A percentile compares a stretch with the other conserved stretches of the same genome.
Conservation (phyloP, 176 grass and related monocot species). For the Eremochloa ophiuroides region DNA sequence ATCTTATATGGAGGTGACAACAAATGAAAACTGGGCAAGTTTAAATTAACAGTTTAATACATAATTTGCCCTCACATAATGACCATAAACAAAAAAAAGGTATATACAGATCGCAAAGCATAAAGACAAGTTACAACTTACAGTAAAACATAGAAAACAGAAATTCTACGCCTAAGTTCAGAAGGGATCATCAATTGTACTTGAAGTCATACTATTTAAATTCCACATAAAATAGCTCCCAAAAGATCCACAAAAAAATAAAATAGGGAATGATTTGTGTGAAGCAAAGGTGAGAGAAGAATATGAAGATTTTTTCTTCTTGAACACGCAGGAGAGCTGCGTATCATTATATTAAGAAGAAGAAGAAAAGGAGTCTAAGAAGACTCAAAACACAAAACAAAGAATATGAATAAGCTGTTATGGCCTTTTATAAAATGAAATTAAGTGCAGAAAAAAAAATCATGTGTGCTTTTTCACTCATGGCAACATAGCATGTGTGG, state of each 20-base stretch:
- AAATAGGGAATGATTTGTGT: not conserved
- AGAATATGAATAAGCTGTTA: too few species aligned
- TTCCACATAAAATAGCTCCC: not conserved
- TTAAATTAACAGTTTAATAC: not conserved
- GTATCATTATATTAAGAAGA: too few species aligned
- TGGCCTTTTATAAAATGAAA: not conserved
- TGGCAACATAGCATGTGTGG: slow-evolving; percentile 10
- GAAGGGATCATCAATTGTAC: not conserved
- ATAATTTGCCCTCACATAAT: not conserved
- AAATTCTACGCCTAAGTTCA: not conserved
- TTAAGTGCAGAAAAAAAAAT: not conserved
- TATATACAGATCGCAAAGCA: not conserved
- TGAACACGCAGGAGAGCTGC: too few species aligned
- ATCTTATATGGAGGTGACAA: not conserved
- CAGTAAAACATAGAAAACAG: not conserved
- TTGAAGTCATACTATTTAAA: not conserved
- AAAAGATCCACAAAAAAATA: not conserved
- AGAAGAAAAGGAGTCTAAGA: too few species aligned
- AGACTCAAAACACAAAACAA: too few species aligned
- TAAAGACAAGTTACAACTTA: not conserved
- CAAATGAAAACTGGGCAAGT: slow-evolving; percentile 18
- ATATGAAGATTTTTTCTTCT: slow-evolving; percentile 18
- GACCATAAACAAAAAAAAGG: not conserved
- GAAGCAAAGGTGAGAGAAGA: not conserved
- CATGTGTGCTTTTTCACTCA: not conserved